Base-by-base conservation (phyloP, 2,329 filamentous ascomycete species). In the Neofusicoccum kwambonambiense region DNA sequence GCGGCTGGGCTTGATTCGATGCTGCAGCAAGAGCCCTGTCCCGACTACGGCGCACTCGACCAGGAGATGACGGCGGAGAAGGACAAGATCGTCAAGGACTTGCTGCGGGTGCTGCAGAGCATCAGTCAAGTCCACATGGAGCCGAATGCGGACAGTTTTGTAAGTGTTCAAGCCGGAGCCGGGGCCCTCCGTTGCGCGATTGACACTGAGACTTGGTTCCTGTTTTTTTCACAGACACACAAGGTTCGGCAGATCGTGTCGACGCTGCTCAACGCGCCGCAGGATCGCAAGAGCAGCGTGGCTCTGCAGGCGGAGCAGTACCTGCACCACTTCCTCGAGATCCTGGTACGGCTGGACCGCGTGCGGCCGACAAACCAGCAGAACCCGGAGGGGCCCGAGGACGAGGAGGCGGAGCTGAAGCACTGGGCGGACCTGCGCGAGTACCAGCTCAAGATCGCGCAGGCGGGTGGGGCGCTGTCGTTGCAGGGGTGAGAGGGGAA, bases 121-220 rank as follows among this genome's bases (percentile, higher is more conserved):
- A 91, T 96, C 70, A 90, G 90, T 54, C 91, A 94, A 80, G 87
- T 91, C 66, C 93, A 93, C 76, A 90, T 96, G 83, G 92, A 96
- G 75, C 86, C 86, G 9, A 89, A 88, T 68, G 87, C 85, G 27
- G 84, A 84, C 68, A 87, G 84, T 65, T 86, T 89, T 70, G 86
- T 88, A 83, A 79, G 84, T 81, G 64, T 67, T 22, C 41, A 35
- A 22, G 42, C 27, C 34, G 12, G 27, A 47, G 56, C 41, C 27
- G 27, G 8, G 42, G 31, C 41, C 42, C 56, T 60, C 42, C 27
- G 56, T 37, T 47, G 42, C 17, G 56, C 56, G 42, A 60, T 60
- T 54, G 17, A 60, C 41, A 39, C 31, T 57, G 41, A 37, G 61
- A 66, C 15, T 67, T 56, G 51, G 64, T 60, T 60, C 42, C 56